Evolutionary conservation across 495 filamentous ascomycete species (phyloP), one percentile per base, ranked within the genome.

Genomic region (Trichoderma asperelloides): DNA sequence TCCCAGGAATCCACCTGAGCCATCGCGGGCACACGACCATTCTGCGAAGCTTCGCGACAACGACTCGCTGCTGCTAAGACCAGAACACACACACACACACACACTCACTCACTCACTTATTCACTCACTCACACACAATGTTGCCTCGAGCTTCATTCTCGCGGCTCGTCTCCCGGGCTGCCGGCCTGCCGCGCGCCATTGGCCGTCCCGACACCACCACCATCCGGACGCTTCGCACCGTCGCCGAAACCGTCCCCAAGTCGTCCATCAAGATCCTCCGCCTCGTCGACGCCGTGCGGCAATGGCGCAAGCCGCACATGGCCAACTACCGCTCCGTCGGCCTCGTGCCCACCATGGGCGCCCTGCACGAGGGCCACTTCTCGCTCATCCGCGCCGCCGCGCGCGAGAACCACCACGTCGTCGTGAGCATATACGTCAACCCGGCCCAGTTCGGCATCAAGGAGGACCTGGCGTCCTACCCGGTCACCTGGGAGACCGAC

Each of bases 301-400:
- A 85, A 71, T 86, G 88, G 78, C 90, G 93, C 18, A 84, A 83
- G 1, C 79, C 86, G 37, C 84, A 94, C 39, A 79, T 89, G 55
- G 80, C 87, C 64, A 81, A 87, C 69, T 82, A 88, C 73, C 86
- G 88, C 40, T 87, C 87, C 21, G 87, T 98, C 63, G 92, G 90
- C 57, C 85, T 98, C 12, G 92, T 98, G 9, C 95, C 95, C 0
- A 98, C 95, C 12, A 97, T 98, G 94, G 95, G 95, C 47, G 95
- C 95, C 18, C 84, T 98, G 0, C 95, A 98, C 76, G 84, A 89
- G 67, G 95, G 95, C 30, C 95, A 98, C 75, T 78, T 97, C 40
- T 90, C 90, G 15, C 81, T 98, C 8, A 91, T 96, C 72, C 92
- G 93, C 40, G 83, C 88, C 70, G 95, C 95, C 7, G 96, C 93